Evolutionary conservation across 2,329 filamentous ascomycete genomes (phyloP), one percentile per base, ranked within the genome.

Genomic region (Xylaria hypoxylon): DNA sequence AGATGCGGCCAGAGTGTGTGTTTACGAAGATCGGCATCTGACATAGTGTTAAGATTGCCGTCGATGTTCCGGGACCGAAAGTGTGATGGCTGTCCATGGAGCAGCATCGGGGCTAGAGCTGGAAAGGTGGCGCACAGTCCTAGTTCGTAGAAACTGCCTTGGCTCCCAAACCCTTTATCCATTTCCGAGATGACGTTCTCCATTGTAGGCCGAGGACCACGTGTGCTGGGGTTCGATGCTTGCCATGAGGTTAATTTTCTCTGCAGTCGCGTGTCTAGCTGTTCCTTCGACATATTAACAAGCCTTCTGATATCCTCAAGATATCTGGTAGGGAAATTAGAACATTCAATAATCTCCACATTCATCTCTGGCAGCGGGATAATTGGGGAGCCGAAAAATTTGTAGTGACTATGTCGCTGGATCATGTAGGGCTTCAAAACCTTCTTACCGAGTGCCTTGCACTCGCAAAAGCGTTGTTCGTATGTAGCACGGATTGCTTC

Each of bases 171-270:
- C 5, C 62, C 56, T 48, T 51, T 28, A 33, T 64, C 48, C 10
- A 64, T 59, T 35, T 64, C 55, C n/a, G 48, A 64, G 26, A 64
- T 59, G 15, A 64, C 40, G 19, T 48, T 31, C n/a, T 64, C 47
- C 15, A 59, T 59, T 24, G 33, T 59, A 19, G 55, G 51, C 31
- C 31, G 40, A 51, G 51, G 8, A 42, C 60, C 51, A 31, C 31
- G 51, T 22, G n/a, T 50, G n/a, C 15, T 50, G 24, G 24, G 26
- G 47, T 31, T 50, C 13, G 7, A 50, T 31, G 24, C 24, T n/a
- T 31, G 24, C 24, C 24, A 50, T 28, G 24, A 50, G 10, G 26
- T 31, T 31, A 31, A 31, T 31, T 31, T 31, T 4, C 4, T 31
- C 7, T 31, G 3, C 3, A 31, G 28, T 31, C 7, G 28, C 28